These are phyloP conservation scores for Fusarium scirpi DNA, from an alignment of 2,329 filamentous ascomycete genomes.

Conservation along the genomic window DNA sequence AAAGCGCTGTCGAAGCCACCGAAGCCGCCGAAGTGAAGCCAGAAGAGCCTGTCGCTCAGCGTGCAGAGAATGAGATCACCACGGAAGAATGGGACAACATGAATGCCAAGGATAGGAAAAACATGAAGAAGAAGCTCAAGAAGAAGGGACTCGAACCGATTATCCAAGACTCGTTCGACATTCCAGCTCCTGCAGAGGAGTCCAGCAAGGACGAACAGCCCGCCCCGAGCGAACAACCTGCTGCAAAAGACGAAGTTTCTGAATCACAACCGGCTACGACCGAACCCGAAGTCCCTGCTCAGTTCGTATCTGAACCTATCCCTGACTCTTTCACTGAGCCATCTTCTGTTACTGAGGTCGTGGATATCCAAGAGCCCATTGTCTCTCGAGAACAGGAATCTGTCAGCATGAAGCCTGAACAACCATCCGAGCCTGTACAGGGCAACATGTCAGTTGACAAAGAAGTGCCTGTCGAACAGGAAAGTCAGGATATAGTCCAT, in stretches of 20 bases:
- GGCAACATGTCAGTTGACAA: neutral
- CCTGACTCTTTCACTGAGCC: neutral
- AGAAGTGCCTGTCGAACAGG: neutral
- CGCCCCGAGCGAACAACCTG: neutral
- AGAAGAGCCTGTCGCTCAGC: constrained; percentile 11
- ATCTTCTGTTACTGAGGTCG: neutral
- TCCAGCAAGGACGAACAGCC: neutral
- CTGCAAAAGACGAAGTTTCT: neutral
- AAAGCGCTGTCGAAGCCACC: neutral
- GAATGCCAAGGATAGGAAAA: constrained; percentile 41
- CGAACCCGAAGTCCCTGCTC: constrained; percentile 1
- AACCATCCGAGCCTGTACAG: constrained; percentile 4
- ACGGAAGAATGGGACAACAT: constrained; percentile 40
- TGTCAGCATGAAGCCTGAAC: neutral
- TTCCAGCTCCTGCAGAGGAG: neutral
- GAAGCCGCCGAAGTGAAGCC: constrained; percentile 5
- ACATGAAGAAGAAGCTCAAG: constrained; percentile 42
- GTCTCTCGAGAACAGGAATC: neutral
- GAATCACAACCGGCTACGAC: neutral
- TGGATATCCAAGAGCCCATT: constrained; percentile 4
- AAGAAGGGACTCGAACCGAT: constrained; percentile 40
- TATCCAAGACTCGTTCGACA: constrained; percentile 26
- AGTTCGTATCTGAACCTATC: neutral
- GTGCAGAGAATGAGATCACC: constrained; percentile 41
- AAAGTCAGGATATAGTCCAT: neutral